Evolutionary conservation across 352 stramenopile genomes (phyloP), one percentile per base, ranked within the genome.

Genomic region (Phytophthora colocasiae): DNA sequence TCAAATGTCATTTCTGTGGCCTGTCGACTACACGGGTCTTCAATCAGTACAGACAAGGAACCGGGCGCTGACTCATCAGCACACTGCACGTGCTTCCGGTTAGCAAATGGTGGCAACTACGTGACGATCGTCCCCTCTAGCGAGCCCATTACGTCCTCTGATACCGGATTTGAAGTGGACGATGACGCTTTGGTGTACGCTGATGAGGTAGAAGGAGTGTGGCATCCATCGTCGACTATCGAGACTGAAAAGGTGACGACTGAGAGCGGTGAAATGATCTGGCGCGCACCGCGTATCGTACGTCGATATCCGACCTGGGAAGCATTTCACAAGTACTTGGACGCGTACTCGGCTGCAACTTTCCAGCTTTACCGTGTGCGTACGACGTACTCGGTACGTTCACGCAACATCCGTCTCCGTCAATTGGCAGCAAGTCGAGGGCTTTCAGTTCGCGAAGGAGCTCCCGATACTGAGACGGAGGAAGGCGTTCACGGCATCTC

Each of bases 361-460:
- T 87, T 78, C 38, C 84, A 93, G 58, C 67, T 93, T 11, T 90
- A 90, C 49, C 83, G 85, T 17, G 78, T 93, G 19, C 83, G 85
- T 34, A 93, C 85, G 22, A 93, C 85, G 8, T 92, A 87, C 15
- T 91, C 85, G 0, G 81, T 92, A 17, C 69, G 72, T 4, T 79
- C 80, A 31, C 83, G 85, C 15, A 92, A 93, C 48, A 57, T 66
- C 29, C 75, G 85, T 10, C 85, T 93, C 45, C 59, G 65, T 17
- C 79, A 90, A 55, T 52, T 85, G 22, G 66, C 80, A 58, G 67
- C 72, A 1, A 81, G 59, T 50, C 74, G 71, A 36, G 73, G 71
- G 2, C 68, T 80, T 54, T 34, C 44, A 24, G 71, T 80, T 15
- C 71, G 71, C 29, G 61, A 75, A 26, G 50, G 50, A n/a, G 56